Base-by-base conservation (phyloP, 2,329 filamentous ascomycete species). In the Pyrenophora tritici-repentis region DNA sequence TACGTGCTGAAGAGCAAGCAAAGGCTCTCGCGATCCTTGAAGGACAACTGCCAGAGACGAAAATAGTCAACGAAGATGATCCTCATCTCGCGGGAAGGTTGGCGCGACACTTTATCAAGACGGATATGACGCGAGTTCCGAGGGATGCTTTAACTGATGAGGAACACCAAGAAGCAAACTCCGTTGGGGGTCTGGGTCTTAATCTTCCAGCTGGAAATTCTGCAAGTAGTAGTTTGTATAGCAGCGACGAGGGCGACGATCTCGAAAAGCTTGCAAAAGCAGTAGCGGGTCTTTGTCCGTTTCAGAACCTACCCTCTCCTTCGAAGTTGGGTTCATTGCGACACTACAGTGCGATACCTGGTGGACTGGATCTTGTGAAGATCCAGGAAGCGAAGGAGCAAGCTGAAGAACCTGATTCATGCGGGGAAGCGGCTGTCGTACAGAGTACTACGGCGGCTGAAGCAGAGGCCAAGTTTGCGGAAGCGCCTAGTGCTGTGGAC, bases 1-100 rank as follows among this genome's bases (percentile, higher is more conserved):
- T 47, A 4, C 52, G 52, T 9, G 39, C 37, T 1, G 22, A 50
- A 9, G 42, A 48, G 13, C 52, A 58, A 26, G 42, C 48, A 5
- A 32, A 29, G n/a, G 18, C 39, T 4, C 20, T 55, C 1, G 32
- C 24, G 6, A 5, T 18, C 14, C 37, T 46, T 5, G 29, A 52
- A 9, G 43, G 36, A 3, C 4, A 34, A 3, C 13, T 13, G 0
- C 4, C 3, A 9, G 44, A 7, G 22, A 6, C 8, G 6, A 6
- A 24, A 24, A 9, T 2, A 24, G 2, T 2, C 22, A 4, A 9
- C 3, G 22, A 24, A 9, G 6, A 24, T 24, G 22, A 9, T 24
- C 22, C 8, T 9, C 6, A 24, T 5, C 6, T 9, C 2, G 3
- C 22, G 2, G 8, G 22, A 7, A 24, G 2, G 6, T 24, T 24